Evolutionary conservation across 2,329 filamentous ascomycete species (phyloP).

Genomic region (Venturia aucupariae): DNA sequence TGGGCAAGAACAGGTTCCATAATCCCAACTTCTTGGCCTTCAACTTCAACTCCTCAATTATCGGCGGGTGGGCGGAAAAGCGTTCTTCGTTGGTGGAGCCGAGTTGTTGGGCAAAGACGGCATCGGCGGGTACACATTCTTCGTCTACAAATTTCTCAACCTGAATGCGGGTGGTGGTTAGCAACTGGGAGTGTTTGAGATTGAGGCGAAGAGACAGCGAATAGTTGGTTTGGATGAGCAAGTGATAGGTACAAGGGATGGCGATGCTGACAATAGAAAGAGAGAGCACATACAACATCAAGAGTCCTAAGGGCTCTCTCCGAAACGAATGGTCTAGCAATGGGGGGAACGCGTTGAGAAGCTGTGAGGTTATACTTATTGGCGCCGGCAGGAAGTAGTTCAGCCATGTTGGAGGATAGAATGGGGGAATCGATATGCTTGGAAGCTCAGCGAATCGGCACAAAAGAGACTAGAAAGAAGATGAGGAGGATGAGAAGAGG

Average conservation of each 20-base stretch:
- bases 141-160: slow-evolving; percentile 96
- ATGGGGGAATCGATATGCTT: no score
- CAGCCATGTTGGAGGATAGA: neutral
- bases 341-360: slow-evolving; percentile 15
- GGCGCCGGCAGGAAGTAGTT: neutral
- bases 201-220: neutral
- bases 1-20: slow-evolving; percentile 98
- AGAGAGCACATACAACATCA: slow-evolving; percentile 14
- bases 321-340: slow-evolving; percentile 13
- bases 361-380: slow-evolving; percentile 14
- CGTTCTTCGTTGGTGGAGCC: slow-evolving; percentile 49
- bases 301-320: slow-evolving; percentile 16
- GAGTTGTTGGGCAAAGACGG: slow-evolving; percentile 52
- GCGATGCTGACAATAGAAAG: no score
- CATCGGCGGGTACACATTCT: slow-evolving; percentile 70
- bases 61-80: slow-evolving; percentile 69
- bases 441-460: neutral
- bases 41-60: slow-evolving; percentile 83
- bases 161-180: slow-evolving; percentile 26
- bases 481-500: neutral
- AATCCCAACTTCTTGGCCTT: slow-evolving; percentile 76
- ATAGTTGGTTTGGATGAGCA: no score
- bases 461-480: neutral
- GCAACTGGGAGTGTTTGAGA: neutral
- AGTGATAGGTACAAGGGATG: no score